These are phyloP conservation scores for Rosa multiflora DNA, from an alignment of 306 rosid species.

Conservation along the genomic window DNA sequence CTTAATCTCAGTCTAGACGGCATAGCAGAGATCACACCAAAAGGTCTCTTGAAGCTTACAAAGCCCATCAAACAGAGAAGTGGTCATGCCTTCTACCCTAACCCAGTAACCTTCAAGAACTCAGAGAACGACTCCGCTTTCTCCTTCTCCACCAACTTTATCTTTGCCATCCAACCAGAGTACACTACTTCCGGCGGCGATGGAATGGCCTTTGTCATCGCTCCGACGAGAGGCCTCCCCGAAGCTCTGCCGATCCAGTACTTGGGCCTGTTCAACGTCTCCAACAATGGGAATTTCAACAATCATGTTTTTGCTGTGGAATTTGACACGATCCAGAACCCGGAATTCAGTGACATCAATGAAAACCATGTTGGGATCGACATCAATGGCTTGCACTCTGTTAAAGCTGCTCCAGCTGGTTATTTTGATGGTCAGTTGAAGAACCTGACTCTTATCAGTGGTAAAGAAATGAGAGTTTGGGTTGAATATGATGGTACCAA, in stretches of 20 bases:
- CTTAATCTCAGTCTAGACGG: constrained; percentile 45
- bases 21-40: constrained; percentile 35
- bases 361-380: constrained; percentile 61
- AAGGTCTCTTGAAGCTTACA: constrained; percentile 47
- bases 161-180: constrained; percentile 50
- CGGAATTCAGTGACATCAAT: background rate
- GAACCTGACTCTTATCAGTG: constrained; percentile 48
- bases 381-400: constrained; percentile 47
- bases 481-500: constrained; percentile 53
- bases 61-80: constrained; percentile 12
- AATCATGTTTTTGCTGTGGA: constrained; percentile 57
- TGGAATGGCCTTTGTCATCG: constrained; percentile 18
- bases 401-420: constrained; percentile 32
- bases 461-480: constrained; percentile 56
- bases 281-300: background rate
- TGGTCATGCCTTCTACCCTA: constrained; percentile 68
- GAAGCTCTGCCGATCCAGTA: background rate
- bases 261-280: background rate
- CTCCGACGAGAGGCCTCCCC: background rate
- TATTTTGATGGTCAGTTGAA: constrained; percentile 22
- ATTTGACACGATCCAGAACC: constrained; percentile 9
- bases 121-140: constrained; percentile 23
- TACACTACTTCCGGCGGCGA: constrained; percentile 30
- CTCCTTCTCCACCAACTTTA: constrained; percentile 62
- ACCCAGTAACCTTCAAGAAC: constrained; percentile 44